Conservation (phyloP, 768 basidiomycete genomes). For the Daedaleopsis nitida region DNA sequence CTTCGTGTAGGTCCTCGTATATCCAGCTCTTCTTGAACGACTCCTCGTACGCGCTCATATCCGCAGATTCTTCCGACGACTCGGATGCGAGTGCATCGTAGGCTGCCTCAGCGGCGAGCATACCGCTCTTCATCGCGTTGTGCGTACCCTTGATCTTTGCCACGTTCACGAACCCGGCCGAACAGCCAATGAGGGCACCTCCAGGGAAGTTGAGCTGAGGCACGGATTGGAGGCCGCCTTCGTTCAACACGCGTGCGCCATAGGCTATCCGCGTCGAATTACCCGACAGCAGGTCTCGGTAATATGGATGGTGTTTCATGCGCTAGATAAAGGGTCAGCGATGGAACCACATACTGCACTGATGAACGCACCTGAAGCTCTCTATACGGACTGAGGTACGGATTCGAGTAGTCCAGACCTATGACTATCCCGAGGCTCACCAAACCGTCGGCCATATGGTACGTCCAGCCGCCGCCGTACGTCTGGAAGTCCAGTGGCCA, state of each 20-base stretch:
- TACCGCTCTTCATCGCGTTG: constrained; percentile 98
- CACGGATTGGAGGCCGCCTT: constrained; percentile 92
- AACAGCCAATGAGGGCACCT: constrained; percentile 92
- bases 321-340: constrained; percentile 45
- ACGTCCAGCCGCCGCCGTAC: constrained; percentile 91
- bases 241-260: constrained; percentile 86
- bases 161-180: constrained; percentile 94
- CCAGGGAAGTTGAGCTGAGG: constrained; percentile 89
- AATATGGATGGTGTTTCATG: constrained; percentile 97
- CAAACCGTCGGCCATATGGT: constrained; percentile 93
- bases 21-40: constrained; percentile 81
- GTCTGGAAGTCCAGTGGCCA: constrained; percentile 86
- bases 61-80: constrained; percentile 36
- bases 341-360: background rate
- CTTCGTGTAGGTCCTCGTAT: constrained; percentile 81
- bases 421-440: constrained; percentile 91
- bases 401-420: constrained; percentile 93
- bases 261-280: constrained; percentile 81
- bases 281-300: constrained; percentile 75
- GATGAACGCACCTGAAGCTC: constrained; percentile 78
- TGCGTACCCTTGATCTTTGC: constrained; percentile 99
- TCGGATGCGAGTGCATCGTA: constrained; percentile 56
- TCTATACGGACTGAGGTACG: constrained; percentile 87
- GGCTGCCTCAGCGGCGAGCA: constrained; percentile 92
- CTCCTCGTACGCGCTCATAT: constrained; percentile 75